Percentiles rank a stretch among this genome's conserved stretches.
Conservation (phyloP, 1,139 yeast species). For the Saccharomyces hybrid region DNA sequence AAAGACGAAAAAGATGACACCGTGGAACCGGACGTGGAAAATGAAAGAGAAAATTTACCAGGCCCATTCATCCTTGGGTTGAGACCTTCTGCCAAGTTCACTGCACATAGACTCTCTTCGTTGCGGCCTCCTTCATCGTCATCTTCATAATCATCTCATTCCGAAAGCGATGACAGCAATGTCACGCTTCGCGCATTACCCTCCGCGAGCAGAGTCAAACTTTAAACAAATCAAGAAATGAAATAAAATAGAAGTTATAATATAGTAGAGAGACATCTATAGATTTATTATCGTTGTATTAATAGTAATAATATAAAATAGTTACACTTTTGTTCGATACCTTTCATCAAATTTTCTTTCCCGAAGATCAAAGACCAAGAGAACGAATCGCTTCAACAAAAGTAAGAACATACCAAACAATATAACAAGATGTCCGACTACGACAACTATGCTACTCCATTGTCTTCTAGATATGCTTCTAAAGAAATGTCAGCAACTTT, state of each 20-base stretch:
- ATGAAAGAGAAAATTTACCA: conserved; percentile 15
- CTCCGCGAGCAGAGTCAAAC: background rate
- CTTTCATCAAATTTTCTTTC: background rate
- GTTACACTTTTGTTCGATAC: background rate
- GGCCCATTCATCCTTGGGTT: conserved; percentile 25
- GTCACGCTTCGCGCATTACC: background rate
- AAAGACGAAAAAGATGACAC: conserved; percentile 10
- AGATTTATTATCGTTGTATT: background rate
- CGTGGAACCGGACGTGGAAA: conserved; percentile 12
- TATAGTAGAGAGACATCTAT: background rate
- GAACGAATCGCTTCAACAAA: background rate
- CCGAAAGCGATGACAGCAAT: background rate
- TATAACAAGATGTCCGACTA: conserved; percentile 36
- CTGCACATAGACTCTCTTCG: conserved; percentile 20
- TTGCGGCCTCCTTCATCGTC: background rate
- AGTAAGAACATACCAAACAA: background rate
- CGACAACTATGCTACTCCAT: conserved; percentile 82
- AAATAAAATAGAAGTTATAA: background rate
- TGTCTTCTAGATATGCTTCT: conserved; percentile 94
- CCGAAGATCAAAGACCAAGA: background rate
- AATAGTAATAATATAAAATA: background rate
- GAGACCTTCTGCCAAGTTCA: conserved; percentile 26
- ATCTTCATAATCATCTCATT: background rate
- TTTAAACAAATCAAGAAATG: background rate
- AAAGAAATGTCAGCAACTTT: conserved; percentile 92